Evolutionary conservation across 345 rosid genomes (phyloP).

Genomic region (Hypericum androsaemum): DNA sequence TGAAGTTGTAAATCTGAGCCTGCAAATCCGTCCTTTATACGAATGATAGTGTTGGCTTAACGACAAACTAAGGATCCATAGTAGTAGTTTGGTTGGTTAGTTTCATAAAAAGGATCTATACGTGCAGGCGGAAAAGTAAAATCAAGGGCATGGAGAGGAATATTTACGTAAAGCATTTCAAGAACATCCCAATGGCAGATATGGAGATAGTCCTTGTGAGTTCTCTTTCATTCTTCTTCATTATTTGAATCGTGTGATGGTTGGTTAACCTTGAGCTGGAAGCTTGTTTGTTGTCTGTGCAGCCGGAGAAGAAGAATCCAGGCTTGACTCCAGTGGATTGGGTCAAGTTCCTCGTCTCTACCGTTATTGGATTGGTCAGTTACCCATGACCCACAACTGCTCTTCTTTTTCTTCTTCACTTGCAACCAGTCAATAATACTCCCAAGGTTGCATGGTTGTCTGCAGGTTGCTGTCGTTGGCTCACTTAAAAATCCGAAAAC

Average conservation of each 20-base stretch:
- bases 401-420: not conserved
- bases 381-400: constrained; percentile 4
- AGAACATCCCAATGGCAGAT: constrained; percentile 98
- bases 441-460: constrained; percentile 4
- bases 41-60: not conserved
- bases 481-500: constrained; percentile 72
- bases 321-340: constrained; percentile 98
- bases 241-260: not conserved
- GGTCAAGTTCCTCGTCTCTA: constrained; percentile 86
- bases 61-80: not conserved
- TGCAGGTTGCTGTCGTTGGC: constrained; percentile 69
- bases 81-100: not conserved
- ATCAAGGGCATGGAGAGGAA: constrained; percentile 50
- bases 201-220: constrained; percentile 96
- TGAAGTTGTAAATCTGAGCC: no score
- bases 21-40: no score
- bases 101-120: not conserved
- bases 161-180: constrained; percentile 85
- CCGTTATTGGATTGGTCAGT: constrained; percentile 91
- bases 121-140: constrained; percentile 54
- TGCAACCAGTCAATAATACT: constrained; percentile 6
- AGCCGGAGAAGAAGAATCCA: constrained; percentile 98
- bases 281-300: constrained; percentile 17
- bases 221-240: constrained; percentile 12
- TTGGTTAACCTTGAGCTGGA: constrained; percentile 11